phyloP scores from a whole-genome alignment of 1,284 basidiomycete species.

The Rhodotorula sp. region DNA sequence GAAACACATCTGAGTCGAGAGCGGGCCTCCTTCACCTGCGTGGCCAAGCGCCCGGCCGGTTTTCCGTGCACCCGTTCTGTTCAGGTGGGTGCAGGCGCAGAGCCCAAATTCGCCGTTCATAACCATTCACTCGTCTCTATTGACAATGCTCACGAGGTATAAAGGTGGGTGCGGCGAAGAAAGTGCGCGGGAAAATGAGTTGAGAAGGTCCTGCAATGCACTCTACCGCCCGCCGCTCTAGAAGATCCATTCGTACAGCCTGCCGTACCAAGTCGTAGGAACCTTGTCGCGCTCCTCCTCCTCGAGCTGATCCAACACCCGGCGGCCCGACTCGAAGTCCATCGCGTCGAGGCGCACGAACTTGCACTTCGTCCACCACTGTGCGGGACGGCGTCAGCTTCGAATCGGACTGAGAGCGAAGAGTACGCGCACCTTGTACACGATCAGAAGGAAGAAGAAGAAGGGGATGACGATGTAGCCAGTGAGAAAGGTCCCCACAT shows the following conservation, averaged over 20 bases:
- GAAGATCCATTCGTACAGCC: conserved; percentile 26
- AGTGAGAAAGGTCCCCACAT: conserved; percentile 19
- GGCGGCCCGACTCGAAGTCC: conserved; percentile 24
- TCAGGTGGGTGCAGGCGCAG: too few species aligned
- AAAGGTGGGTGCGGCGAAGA: too few species aligned
- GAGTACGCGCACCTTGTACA: conserved; percentile 15
- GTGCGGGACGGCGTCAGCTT: background rate
- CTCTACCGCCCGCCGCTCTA: background rate
- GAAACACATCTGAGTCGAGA: too few species aligned
- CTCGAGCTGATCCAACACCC: conserved; percentile 37
- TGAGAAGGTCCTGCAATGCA: too few species aligned
- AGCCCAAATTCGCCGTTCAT: too few species aligned
- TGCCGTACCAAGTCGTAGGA: conserved; percentile 12
- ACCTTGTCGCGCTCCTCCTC: conserved; percentile 26
- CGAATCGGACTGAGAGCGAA: too few species aligned
- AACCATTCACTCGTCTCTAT: too few species aligned
- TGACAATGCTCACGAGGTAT: too few species aligned
- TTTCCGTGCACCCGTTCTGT: too few species aligned
- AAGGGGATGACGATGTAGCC: conserved; percentile 32
- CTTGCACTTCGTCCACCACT: conserved; percentile 18
- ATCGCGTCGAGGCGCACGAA: conserved; percentile 31
- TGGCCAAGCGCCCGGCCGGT: too few species aligned
- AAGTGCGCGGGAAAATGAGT: too few species aligned
- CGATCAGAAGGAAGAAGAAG: conserved; percentile 25
- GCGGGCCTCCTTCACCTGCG: too few species aligned